Evolutionary conservation across 2,329 filamentous ascomycete species (phyloP), one percentile per base, ranked within the genome.

Genomic region (Penicillium brevicompactum): DNA sequence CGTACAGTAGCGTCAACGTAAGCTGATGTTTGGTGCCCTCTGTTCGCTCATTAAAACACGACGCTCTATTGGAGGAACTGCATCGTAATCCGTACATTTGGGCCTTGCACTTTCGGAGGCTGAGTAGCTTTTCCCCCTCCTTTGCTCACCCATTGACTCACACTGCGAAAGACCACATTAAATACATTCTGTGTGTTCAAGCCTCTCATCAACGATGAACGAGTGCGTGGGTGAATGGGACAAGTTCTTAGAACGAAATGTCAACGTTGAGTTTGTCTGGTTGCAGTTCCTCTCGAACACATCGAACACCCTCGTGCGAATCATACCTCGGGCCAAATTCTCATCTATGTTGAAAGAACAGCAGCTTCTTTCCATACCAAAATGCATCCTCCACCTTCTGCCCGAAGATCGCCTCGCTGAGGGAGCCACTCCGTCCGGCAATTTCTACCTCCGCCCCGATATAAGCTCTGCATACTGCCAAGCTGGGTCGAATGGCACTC

Each of bases 221-320:
- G 24, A 27, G 24, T 14, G 91, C 91, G 0, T 95, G 95, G 71
- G 84, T 94, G 9, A 80, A 90, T 1, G 24, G 24, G 24, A 27
- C 24, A 27, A 3, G 8, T 86, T 95, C 60, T 77, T 93, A 60
- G 59, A 38, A 31, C 6, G 70, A 14, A 61, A 59, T 5, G 57
- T 61, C 1, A 61, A 68, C 9, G 59, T 67, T 22, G 51, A 43
- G 8, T 50, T 42, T 22, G 18, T 50, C 24, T 50, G 48, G 48
- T 38, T 50, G 11, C 48, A 50, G 34, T 50, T 50, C 48, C 34
- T 50, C 24, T 44, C 48, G 7, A 43, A 34, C 40, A 50, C 30
- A 13, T 43, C 48, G 3, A 43, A 22, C 18, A 50, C 38, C 1
- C 48, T 50, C 48, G 48, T 50, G 3, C 48, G 40, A 44, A 50